Conservation (phyloP, 768 basidiomycete species). For the Pulveroboletus sp. region DNA sequence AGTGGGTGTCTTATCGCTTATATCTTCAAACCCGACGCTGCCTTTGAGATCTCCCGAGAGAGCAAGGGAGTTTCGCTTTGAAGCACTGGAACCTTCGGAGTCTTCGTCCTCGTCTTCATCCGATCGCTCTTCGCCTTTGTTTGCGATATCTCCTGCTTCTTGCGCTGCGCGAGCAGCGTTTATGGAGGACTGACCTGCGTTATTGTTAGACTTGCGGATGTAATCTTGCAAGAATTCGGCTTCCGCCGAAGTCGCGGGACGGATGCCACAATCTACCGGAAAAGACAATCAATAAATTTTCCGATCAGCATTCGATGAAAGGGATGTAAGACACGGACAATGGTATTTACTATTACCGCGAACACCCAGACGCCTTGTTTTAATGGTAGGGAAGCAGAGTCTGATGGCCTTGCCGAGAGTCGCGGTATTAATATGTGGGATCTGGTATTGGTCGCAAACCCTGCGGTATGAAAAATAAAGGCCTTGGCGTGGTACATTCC, state of each 20-base stretch:
- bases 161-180: slow-evolving; percentile 72
- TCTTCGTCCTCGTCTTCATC: slow-evolving; percentile 89
- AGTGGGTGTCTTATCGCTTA: slow-evolving; percentile 85
- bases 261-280: slow-evolving; percentile 79
- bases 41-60: slow-evolving; percentile 64
- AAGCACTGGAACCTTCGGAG: slow-evolving; percentile 71
- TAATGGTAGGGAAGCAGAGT: slow-evolving; percentile 91
- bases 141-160: slow-evolving; percentile 60
- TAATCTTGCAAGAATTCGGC: slow-evolving; percentile 92
- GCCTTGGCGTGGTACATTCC: slow-evolving; percentile 91
- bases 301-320: slow-evolving; percentile 32
- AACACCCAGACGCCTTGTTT: slow-evolving; percentile 89
- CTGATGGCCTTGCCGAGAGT: slow-evolving; percentile 94
- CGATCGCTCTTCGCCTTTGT: slow-evolving; percentile 66
- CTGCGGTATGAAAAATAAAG: slow-evolving; percentile 91
- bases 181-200: slow-evolving; percentile 69
- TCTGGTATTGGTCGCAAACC: slow-evolving; percentile 89
- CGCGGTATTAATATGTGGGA: slow-evolving; percentile 94
- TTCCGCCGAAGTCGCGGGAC: slow-evolving; percentile 87
- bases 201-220: slow-evolving; percentile 88
- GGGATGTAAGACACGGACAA: slow-evolving; percentile 54
- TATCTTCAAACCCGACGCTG: slow-evolving; percentile 55
- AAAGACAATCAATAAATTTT: slow-evolving; percentile 27
- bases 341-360: slow-evolving; percentile 97
- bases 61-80: slow-evolving; percentile 73